Evolutionary conservation across 1,284 basidiomycete species (phyloP), one percentile per base, ranked within the genome.

Genomic region (Schizopora paradoxa): DNA sequence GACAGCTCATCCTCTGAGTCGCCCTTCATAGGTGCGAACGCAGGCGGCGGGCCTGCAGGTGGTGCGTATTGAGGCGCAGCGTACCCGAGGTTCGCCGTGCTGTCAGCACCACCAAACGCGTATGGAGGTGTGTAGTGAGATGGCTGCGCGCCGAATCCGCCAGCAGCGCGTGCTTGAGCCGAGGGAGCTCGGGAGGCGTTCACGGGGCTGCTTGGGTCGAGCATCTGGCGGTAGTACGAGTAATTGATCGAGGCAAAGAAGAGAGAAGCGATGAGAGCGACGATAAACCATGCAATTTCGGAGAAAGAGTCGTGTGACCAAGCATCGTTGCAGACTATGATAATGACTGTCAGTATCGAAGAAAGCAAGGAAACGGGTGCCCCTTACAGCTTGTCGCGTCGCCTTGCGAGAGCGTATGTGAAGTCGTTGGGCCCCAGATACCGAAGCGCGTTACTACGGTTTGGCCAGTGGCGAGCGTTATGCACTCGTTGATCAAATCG

Each of bases 151-250:
- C 28, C 28, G 28, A 31, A 14, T 31, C 14, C 28, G 8, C 28
- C 10, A 19, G 5, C 43, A 10, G 44, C 42, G 22, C 51, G 51
- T 11, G 46, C 41, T 44, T 60, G 59, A 40, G 58, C 56, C 4
- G 57, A 52, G 6, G 68, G 65, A 11, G 61, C 48, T 19, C 64
- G 67, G 10, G 55, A 56, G 33, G 64, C 49, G 55, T 66, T 68
- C n/a, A 52, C 68, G 43, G 60, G 59, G 19, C 67, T 68, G 4
- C 62, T 55, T 0, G 86, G 85, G 59, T 90, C 83, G 23, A 77
- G 69, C 6, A 77, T 58, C 65, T 91, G 87, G 19, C 79, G 77
- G 59, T 83, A 81, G 66, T 80, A 91, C 6, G 70, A 68, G 57
- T 82, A 81, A 1, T 78, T 74, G 52, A 85, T 61, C 41, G 73